Evolutionary conservation across 2,329 filamentous ascomycete genomes (phyloP).

Genomic region (Pseudocercospora cruenta): DNA sequence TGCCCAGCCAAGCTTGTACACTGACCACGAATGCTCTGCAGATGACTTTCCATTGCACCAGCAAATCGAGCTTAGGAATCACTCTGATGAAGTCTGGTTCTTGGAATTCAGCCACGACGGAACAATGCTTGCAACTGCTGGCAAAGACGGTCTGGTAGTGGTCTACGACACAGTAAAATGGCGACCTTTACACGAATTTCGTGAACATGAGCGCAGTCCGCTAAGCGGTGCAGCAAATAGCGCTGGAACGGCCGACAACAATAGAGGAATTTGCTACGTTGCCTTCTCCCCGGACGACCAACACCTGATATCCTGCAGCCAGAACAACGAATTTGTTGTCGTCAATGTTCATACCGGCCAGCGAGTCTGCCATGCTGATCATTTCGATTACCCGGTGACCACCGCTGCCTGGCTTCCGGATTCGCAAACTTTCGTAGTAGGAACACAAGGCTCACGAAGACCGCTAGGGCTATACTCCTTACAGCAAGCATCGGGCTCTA

Average conservation of each 20-base stretch:
- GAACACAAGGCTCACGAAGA: slow-evolving; percentile 69
- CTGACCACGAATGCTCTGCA: slow-evolving; percentile 81
- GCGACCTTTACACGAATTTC: slow-evolving; percentile 57
- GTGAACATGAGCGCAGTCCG: slow-evolving; percentile 36
- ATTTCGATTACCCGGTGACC: slow-evolving; percentile 82
- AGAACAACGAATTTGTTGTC: slow-evolving; percentile 41
- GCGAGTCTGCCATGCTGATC: slow-evolving; percentile 65
- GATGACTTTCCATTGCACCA: slow-evolving; percentile 76
- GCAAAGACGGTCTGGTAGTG: slow-evolving; percentile 72
- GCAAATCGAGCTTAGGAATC: slow-evolving; percentile 70
- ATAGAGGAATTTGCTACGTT: slow-evolving; percentile 71
- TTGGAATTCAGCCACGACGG: slow-evolving; percentile 89
- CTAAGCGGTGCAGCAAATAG: slow-evolving; percentile 18
- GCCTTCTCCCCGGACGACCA: slow-evolving; percentile 91
- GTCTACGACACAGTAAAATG: slow-evolving; percentile 82
- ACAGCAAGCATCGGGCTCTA: slow-evolving; percentile 13
- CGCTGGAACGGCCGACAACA: slow-evolving; percentile 21
- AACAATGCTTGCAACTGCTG: slow-evolving; percentile 77
- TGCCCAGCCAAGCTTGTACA: slow-evolving; percentile 79
- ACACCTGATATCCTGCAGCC: slow-evolving; percentile 78
- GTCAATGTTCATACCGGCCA: slow-evolving; percentile 51
- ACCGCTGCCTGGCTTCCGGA: slow-evolving; percentile 88
- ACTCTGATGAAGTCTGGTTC: slow-evolving; percentile 87
- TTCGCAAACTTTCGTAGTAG: slow-evolving; percentile 76
- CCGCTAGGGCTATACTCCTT: slow-evolving; percentile 63